A percentile compares a stretch with the other conserved stretches of the same genome.
Evolutionary conservation across 768 basidiomycete species (phyloP).

Genomic region (Collybia sordida): DNA sequence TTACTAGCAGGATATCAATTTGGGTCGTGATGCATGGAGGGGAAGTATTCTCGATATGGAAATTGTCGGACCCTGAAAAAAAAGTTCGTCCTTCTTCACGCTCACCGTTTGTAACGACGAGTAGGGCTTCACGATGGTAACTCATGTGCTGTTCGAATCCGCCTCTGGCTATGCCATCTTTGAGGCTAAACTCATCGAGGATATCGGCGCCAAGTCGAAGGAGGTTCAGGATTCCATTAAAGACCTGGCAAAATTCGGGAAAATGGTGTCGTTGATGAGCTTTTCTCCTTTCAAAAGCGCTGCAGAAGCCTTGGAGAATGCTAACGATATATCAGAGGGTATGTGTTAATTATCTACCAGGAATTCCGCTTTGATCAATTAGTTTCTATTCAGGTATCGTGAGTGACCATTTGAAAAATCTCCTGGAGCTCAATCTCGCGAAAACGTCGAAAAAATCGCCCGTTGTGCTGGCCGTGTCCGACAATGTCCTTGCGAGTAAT

Average conservation of each 20-base stretch:
- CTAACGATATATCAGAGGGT: slow-evolving; percentile 97
- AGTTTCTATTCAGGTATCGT: slow-evolving; percentile 60
- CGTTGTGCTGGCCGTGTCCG: slow-evolving; percentile 78
- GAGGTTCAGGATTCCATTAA: slow-evolving; percentile 83
- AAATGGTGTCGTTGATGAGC: slow-evolving; percentile 88
- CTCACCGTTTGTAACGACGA: slow-evolving; percentile 32
- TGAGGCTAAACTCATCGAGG: slow-evolving; percentile 82
- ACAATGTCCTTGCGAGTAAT: slow-evolving; percentile 68
- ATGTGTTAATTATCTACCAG: slow-evolving; percentile 18
- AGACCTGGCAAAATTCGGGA: slow-evolving; percentile 85
- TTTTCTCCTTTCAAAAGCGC: slow-evolving; percentile 95
- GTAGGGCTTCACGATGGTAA: slow-evolving; percentile 50
- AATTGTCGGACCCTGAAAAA: slow-evolving; percentile 24
- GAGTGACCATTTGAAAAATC: slow-evolving; percentile 77
- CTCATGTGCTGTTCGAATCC: slow-evolving; percentile 90
- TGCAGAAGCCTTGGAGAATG: slow-evolving; percentile 91
- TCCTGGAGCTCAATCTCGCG: slow-evolving; percentile 86
- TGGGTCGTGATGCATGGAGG: no score
- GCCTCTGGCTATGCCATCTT: slow-evolving; percentile 95
- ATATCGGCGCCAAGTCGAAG: slow-evolving; percentile 78
- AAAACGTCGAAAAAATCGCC: slow-evolving; percentile 70
- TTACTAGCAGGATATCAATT: no score
- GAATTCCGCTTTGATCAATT: slow-evolving; percentile 1
- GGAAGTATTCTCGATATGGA: slow-evolving; percentile 12
- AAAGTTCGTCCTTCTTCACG: slow-evolving; percentile 20